These are phyloP conservation scores for Botrytis hyacinthi DNA, from an alignment of 2,329 filamentous ascomycete species.

Conservation along the genomic window DNA sequence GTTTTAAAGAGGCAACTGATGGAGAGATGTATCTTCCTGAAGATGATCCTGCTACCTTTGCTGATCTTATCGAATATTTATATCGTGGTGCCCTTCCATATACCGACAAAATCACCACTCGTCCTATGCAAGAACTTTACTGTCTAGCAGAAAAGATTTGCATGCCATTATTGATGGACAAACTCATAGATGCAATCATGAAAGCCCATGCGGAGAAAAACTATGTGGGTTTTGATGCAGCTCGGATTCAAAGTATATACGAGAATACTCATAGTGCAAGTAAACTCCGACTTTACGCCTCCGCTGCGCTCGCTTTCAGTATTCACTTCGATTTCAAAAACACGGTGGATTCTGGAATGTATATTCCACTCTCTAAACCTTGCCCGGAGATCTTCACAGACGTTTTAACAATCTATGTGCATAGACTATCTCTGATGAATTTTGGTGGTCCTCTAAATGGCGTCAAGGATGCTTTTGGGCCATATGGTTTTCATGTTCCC, in stretches of 20 bases:
- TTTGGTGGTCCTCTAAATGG: rapidly evolving
- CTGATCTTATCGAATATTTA: constrained; percentile 2
- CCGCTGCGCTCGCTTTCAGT: background rate
- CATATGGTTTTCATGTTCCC: background rate
- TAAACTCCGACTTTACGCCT: background rate
- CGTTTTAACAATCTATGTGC: background rate
- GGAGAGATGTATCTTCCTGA: constrained; percentile 20
- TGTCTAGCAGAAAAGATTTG: constrained; percentile 20
- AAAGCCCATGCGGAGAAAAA: background rate
- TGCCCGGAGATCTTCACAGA: background rate
- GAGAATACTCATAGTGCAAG: background rate
- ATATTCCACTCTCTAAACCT: background rate
- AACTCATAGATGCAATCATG: background rate
- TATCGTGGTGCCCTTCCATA: constrained; percentile 8
- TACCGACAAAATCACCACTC: background rate
- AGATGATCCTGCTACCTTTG: constrained; percentile 5
- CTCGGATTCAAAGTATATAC: background rate
- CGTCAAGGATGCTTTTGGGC: background rate
- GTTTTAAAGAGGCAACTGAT: background rate
- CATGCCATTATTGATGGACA: background rate
- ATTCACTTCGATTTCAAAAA: background rate
- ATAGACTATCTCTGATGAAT: rapidly evolving
- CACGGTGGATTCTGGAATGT: background rate
- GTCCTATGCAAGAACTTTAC: background rate
- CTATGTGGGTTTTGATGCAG: background rate